phyloP scores from a whole-genome alignment of 2,329 filamentous ascomycete genomes.

The Aaosphaeria arxii region DNA sequence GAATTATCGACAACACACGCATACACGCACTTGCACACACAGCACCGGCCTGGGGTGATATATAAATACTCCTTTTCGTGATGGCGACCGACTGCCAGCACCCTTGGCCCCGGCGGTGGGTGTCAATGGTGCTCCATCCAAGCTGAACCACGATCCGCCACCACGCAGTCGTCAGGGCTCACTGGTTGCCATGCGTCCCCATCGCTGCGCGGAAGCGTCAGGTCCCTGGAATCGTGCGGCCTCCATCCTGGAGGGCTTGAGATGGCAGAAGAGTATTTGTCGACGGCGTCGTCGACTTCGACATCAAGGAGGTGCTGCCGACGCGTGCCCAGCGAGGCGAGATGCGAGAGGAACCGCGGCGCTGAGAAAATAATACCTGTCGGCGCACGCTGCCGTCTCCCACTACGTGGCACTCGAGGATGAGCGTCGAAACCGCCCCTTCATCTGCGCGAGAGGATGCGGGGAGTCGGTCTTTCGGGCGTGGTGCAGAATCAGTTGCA shows the following conservation, averaged over 20 bases:
- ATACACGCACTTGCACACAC: no score
- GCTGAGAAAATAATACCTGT: slow-evolving; percentile 12
- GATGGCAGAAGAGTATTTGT: slow-evolving; percentile 26
- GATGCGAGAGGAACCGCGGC: slow-evolving; percentile 15
- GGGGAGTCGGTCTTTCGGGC: slow-evolving; percentile 16
- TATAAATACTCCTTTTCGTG: no score
- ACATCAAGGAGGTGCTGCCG: slow-evolving; percentile 8
- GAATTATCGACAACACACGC: no score
- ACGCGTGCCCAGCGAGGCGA: slow-evolving; percentile 21
- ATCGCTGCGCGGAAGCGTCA: slow-evolving; percentile 17
- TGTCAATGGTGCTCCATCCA: slow-evolving; percentile 16
- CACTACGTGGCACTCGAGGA: slow-evolving; percentile 23
- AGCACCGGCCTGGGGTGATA: no score
- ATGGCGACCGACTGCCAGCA: no score
- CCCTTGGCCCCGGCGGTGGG: slow-evolving; percentile 15
- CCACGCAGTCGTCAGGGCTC: slow-evolving; percentile 13
- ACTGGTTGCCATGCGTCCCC: slow-evolving; percentile 18
- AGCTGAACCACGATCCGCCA: slow-evolving; percentile 29
- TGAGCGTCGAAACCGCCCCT: slow-evolving; percentile 14
- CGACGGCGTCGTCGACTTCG: slow-evolving; percentile 18
- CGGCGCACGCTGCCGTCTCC: slow-evolving; percentile 21
- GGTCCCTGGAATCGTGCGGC: slow-evolving; percentile 19
- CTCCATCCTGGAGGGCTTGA: slow-evolving; percentile 19
- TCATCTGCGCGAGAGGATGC: slow-evolving; percentile 14
- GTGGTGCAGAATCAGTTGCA: slow-evolving; percentile 21